Percentiles rank a stretch among this genome's conserved stretches.
phyloP scores from a whole-genome alignment of 345 rosid genomes.

The Pistacia integerrima region DNA sequence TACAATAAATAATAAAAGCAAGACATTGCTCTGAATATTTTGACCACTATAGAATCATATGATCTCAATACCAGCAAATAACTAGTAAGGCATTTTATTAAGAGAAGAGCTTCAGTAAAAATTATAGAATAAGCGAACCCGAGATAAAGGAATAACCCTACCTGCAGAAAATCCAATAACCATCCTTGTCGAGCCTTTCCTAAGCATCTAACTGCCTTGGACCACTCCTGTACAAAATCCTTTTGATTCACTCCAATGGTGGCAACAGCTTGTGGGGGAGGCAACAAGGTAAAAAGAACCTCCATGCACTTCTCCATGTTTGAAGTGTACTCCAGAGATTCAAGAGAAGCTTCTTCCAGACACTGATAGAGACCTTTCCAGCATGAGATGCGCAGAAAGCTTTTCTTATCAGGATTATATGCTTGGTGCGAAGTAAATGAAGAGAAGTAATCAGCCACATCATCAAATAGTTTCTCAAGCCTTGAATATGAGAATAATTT shows the following conservation, averaged over 20 bases:
- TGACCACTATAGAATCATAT: neutral
- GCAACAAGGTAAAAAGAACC: conserved; percentile 64
- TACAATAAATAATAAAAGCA: conserved; percentile 7
- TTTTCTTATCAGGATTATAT: conserved; percentile 47
- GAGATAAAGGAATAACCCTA: conserved; percentile 22
- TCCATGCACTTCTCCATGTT: conserved; percentile 68
- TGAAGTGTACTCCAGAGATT: conserved; percentile 49
- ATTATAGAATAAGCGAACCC: neutral
- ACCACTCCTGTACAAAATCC: conserved; percentile 57
- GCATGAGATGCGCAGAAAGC: conserved; percentile 58
- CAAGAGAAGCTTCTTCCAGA: conserved; percentile 67
- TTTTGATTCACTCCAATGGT: conserved; percentile 26
- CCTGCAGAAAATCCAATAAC: conserved; percentile 79
- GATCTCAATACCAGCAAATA: neutral
- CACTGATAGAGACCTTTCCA: conserved; percentile 81
- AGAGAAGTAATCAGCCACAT: conserved; percentile 52
- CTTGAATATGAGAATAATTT: conserved; percentile 81
- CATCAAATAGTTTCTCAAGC: conserved; percentile 68
- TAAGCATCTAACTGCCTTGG: conserved; percentile 66
- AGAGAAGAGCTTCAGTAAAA: neutral
- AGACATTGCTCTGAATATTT: neutral
- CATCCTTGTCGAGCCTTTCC: conserved; percentile 63
- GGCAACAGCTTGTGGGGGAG: conserved; percentile 40
- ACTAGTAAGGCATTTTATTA: neutral
- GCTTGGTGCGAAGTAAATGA: conserved; percentile 46